Evolutionary conservation across 768 basidiomycete species (phyloP).

Genomic region (Russula brevipes): DNA sequence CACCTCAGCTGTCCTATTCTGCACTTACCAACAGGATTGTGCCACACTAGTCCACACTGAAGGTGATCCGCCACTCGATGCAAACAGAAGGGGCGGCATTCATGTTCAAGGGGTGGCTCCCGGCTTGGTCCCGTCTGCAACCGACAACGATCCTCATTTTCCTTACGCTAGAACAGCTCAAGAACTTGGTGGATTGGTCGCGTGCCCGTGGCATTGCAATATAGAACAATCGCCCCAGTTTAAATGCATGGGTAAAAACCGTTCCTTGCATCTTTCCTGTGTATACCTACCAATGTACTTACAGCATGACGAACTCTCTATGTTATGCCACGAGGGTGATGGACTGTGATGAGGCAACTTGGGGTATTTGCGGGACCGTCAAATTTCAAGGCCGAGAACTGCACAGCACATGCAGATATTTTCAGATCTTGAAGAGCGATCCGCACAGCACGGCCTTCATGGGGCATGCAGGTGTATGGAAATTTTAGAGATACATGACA

Average conservation of each 20-base stretch:
- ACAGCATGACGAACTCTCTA: neutral
- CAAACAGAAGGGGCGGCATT: slow-evolving; percentile 77
- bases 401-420: neutral
- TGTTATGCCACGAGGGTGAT: neutral
- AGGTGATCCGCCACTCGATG: slow-evolving; percentile 62
- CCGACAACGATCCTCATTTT: slow-evolving; percentile 88
- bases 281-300: slow-evolving; percentile 19
- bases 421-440: neutral
- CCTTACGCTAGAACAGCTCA: slow-evolving; percentile 76
- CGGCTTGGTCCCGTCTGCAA: slow-evolving; percentile 80
- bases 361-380: neutral
- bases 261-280: neutral
- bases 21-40: neutral
- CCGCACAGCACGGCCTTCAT: neutral
- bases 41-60: slow-evolving; percentile 56
- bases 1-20: neutral
- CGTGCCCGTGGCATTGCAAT: slow-evolving; percentile 20
- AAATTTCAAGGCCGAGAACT: neutral
- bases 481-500: slow-evolving; percentile 24
- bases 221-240: slow-evolving; percentile 2
- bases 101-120: slow-evolving; percentile 92
- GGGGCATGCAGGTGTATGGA: slow-evolving; percentile 15
- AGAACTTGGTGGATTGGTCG: slow-evolving; percentile 61
- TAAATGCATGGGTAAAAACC: neutral
- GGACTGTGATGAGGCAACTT: neutral